Percentiles rank a stretch among this genome's conserved stretches.
Evolutionary conservation across 1,284 basidiomycete genomes (phyloP).

Genomic region (Quambalaria eucalypti): DNA sequence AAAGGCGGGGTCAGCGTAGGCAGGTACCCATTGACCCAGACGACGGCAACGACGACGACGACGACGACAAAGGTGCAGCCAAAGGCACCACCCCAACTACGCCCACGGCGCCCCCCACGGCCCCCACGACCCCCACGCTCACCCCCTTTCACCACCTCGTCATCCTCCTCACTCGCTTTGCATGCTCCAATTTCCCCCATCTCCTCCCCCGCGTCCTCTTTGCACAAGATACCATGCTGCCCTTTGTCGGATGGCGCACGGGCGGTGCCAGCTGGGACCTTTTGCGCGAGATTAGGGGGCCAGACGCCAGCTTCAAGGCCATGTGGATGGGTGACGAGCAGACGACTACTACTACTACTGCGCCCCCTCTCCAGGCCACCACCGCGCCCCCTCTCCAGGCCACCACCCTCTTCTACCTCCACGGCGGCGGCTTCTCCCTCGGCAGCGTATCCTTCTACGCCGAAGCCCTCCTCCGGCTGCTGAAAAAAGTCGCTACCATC

Average conservation of each 20-base stretch:
- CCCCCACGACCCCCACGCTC: too few species aligned
- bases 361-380: too few species aligned
- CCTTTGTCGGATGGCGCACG: slow-evolving; percentile 41
- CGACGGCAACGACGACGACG: too few species aligned
- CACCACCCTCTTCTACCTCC: slow-evolving; percentile 38
- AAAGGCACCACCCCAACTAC: too few species aligned
- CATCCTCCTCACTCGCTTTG: slow-evolving; percentile 32
- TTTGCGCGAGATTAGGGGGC: slow-evolving; percentile 3
- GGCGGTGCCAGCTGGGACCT: slow-evolving; percentile 21
- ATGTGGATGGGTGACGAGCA: slow-evolving; percentile 37
- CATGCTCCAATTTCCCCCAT: slow-evolving; percentile 38
- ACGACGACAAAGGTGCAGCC: too few species aligned
- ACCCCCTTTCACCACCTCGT: slow-evolving; percentile 41
- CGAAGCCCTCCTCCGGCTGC: slow-evolving; percentile 39
- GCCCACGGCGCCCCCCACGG: too few species aligned
- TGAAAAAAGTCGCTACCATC: slow-evolving; percentile 24
- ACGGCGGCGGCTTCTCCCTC: slow-evolving; percentile 44
- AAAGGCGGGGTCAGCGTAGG: too few species aligned
- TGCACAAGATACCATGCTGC: slow-evolving; percentile 41
- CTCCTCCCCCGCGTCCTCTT: slow-evolving; percentile 40
- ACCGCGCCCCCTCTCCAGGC: slow-evolving; percentile 14
- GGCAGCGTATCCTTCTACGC: slow-evolving; percentile 45
- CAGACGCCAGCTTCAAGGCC: slow-evolving; percentile 25
- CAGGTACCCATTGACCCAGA: too few species aligned
- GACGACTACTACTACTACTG: too few species aligned